Evolutionary conservation across 768 basidiomycete genomes (phyloP).

Genomic region (Paxillus rubicundulus): DNA sequence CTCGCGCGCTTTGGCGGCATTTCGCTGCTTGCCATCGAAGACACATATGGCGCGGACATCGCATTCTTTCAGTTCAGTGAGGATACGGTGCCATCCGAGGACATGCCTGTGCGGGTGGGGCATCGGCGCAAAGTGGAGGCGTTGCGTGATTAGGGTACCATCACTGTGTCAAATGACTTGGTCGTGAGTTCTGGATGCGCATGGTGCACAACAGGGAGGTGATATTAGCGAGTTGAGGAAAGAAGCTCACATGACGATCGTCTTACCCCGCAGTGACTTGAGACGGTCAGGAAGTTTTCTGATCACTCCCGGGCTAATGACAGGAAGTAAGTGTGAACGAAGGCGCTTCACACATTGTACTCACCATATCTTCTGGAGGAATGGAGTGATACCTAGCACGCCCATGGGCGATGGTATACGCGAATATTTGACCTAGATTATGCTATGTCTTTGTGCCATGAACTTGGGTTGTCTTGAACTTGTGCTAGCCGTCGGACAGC

Average conservation of each 20-base stretch:
- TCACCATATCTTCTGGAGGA: conserved; percentile 66
- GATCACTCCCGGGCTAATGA: conserved; percentile 60
- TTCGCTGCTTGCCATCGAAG: conserved; percentile 74
- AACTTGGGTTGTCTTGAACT: background rate
- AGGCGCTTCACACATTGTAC: conserved; percentile 8
- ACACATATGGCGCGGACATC: conserved; percentile 67
- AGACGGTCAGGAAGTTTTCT: conserved; percentile 64
- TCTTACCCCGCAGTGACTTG: conserved; percentile 58
- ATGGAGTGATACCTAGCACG: conserved; percentile 66
- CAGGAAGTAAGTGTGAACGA: background rate
- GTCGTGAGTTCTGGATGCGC: conserved; percentile 6
- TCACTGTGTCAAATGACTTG: conserved; percentile 48
- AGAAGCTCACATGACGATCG: conserved; percentile 63
- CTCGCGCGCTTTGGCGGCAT: conserved; percentile 67
- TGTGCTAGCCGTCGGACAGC: background rate
- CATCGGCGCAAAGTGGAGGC: conserved; percentile 68
- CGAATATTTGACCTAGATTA: background rate
- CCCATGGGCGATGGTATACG: conserved; percentile 47
- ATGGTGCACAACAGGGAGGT: background rate
- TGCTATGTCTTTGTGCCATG: background rate
- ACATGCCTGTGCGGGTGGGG: conserved; percentile 69
- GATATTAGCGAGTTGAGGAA: background rate
- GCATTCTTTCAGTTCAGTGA: conserved; percentile 56
- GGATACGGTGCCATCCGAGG: conserved; percentile 73
- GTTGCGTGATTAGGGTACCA: conserved; percentile 82